Conservation (phyloP, 441 rosid species). For the Metrosideros polymorpha region DNA sequence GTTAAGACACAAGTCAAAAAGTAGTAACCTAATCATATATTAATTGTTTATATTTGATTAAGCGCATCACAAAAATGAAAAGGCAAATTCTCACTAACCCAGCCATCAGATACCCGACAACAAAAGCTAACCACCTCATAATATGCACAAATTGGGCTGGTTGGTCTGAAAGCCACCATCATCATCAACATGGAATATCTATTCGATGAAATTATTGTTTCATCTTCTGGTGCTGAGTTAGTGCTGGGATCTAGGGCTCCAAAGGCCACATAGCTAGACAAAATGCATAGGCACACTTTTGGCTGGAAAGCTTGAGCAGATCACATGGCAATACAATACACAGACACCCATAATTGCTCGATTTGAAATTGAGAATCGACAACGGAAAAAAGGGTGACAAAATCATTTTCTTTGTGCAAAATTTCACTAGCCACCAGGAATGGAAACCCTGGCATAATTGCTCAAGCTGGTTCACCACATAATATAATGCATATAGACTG, state of each 20-base stretch:
- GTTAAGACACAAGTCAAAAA: not conserved
- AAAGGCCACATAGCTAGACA: conserved; percentile 4
- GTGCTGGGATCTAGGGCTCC: conserved; percentile 28
- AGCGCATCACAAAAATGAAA: not conserved
- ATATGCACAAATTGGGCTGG: not conserved
- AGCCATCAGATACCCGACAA: not conserved
- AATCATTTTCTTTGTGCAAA: not conserved
- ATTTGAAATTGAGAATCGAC: not conserved
- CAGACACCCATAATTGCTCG: not conserved
- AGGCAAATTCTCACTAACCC: not conserved
- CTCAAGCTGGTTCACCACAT: not conserved
- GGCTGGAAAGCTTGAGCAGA: not conserved
- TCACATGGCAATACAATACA: not conserved
- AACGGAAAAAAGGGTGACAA: not conserved
- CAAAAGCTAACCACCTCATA: not conserved
- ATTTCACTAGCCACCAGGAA: not conserved
- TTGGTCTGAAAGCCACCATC: conserved; percentile 15
- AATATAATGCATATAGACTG: not conserved
- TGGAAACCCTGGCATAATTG: not conserved
- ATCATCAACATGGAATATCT: conserved; percentile 1
- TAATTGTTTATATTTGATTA: not conserved
- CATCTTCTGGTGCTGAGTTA: conserved; percentile 15
- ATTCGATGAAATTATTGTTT: conserved; percentile 1
- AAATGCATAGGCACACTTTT: not conserved
- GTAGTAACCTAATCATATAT: not conserved